These are phyloP conservation scores for Stagonosporopsis vannaccii DNA, from an alignment of 2,329 filamentous ascomycete genomes.

Conservation along the genomic window DNA sequence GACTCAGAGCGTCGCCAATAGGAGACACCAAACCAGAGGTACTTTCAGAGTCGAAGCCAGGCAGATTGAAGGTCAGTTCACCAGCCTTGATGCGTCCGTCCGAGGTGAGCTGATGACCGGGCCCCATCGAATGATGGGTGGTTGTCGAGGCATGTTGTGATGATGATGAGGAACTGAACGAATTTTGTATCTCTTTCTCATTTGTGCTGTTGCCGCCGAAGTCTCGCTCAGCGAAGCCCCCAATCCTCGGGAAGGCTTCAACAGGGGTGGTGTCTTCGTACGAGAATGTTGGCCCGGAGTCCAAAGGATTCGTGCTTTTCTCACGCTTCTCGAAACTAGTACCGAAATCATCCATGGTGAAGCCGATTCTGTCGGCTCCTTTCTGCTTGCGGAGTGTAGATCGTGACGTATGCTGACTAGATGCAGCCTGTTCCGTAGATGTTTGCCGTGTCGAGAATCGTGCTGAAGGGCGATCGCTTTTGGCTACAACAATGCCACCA, in stretches of 20 bases:
- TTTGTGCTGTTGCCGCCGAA: conserved; percentile 15
- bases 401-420: conserved; percentile 6
- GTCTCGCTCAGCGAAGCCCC: conserved; percentile 11
- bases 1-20: conserved; percentile 10
- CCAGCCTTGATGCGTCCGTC: conserved; percentile 19
- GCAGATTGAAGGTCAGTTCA: conserved; percentile 15
- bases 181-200: conserved; percentile 5
- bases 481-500: conserved; percentile 14
- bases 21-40: conserved; percentile 9
- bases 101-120: conserved; percentile 12
- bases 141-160: not conserved
- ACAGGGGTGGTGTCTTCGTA: conserved; percentile 12
- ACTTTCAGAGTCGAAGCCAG: conserved; percentile 11
- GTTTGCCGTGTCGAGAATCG: conserved; percentile 7
- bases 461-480: conserved; percentile 16
- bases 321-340: conserved; percentile 16
- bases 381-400: conserved; percentile 17
- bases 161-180: not conserved
- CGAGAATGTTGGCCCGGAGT: conserved; percentile 7
- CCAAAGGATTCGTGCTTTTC: conserved; percentile 3
- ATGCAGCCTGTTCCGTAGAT: conserved; percentile 4
- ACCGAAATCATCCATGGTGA: conserved; percentile 31
- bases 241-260: conserved; percentile 7
- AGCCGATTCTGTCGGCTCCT: conserved; percentile 25
- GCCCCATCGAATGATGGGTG: conserved; percentile 12